Conservation (phyloP, 495 filamentous ascomycete genomes). For the Neurospora africana region DNA sequence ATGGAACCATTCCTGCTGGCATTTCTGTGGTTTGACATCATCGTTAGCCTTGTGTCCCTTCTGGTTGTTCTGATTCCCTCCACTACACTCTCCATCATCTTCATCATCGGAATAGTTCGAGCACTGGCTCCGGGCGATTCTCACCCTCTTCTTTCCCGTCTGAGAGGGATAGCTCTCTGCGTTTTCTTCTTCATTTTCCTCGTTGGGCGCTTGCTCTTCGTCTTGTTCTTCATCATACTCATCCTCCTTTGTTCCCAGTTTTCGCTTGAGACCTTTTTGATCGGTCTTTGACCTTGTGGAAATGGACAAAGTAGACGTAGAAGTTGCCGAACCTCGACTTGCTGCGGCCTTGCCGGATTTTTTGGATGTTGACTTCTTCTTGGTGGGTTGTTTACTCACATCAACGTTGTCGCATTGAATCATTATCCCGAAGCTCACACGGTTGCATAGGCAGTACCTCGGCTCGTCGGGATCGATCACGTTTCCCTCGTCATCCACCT, state of each 20-base stretch:
- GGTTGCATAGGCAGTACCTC: constrained; percentile 80
- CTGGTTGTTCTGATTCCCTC: neutral
- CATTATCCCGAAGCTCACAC: constrained; percentile 91
- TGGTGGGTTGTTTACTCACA: constrained; percentile 45
- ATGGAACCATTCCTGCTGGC: constrained; percentile 86
- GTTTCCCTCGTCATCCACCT: constrained; percentile 57
- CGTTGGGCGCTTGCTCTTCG: neutral
- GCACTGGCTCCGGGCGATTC: neutral
- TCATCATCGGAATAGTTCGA: neutral
- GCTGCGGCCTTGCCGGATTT: neutral
- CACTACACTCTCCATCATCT: neutral
- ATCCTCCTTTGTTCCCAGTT: neutral
- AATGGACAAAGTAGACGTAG: neutral
- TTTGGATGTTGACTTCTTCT: neutral
- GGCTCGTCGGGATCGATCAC: constrained; percentile 81
- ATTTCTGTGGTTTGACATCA: constrained; percentile 34
- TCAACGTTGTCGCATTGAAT: constrained; percentile 86
- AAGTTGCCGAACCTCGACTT: neutral
- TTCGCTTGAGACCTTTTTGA: neutral
- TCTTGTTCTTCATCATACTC: neutral
- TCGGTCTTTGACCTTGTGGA: neutral
- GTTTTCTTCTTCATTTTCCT: neutral
- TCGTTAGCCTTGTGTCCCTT: constrained; percentile 6
- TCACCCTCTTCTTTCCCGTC: neutral
- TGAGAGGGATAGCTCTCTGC: neutral